Evolutionary conservation across 495 filamentous ascomycete species (phyloP).

Genomic region (Pyronema domesticum): DNA sequence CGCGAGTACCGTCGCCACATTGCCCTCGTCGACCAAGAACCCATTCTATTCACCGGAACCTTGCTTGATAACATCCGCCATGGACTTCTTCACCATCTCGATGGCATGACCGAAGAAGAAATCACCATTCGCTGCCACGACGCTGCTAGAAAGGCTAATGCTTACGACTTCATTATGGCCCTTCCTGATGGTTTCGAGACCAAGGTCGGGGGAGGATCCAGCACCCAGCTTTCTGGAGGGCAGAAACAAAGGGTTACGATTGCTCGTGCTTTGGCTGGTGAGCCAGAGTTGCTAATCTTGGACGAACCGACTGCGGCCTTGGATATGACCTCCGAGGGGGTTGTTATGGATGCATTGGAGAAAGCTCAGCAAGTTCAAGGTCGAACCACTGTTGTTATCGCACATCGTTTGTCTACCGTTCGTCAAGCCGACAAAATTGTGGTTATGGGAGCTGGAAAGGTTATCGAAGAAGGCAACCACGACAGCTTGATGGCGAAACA

Average conservation of each 20-base stretch:
- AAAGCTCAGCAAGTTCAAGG: slow-evolving; percentile 9
- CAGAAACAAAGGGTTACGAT: slow-evolving; percentile 48
- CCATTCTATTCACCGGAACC: slow-evolving; percentile 44
- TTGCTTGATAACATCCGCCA: slow-evolving; percentile 52
- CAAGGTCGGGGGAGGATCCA: slow-evolving; percentile 31
- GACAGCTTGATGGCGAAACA: slow-evolving; percentile 27
- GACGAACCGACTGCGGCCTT: slow-evolving; percentile 43
- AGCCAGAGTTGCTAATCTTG: slow-evolving; percentile 33
- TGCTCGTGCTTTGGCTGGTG: slow-evolving; percentile 33
- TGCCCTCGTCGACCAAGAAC: slow-evolving; percentile 50
- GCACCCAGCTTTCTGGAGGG: slow-evolving; percentile 35
- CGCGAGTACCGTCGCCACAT: slow-evolving; percentile 38
- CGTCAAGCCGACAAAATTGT: slow-evolving; percentile 35
- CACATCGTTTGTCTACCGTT: slow-evolving; percentile 42
- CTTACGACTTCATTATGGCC: slow-evolving; percentile 28
- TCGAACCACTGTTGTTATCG: slow-evolving; percentile 32
- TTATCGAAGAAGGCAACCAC: slow-evolving; percentile 36
- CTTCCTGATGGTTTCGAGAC: slow-evolving; percentile 33
- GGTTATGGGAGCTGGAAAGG: slow-evolving; percentile 32
- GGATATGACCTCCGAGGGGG: slow-evolving; percentile 31
- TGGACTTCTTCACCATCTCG: slow-evolving; percentile 38
- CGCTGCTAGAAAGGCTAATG: slow-evolving; percentile 27
- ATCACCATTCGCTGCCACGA: slow-evolving; percentile 23
- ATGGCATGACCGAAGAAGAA: slow-evolving; percentile 11
- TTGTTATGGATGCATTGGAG: slow-evolving; percentile 32